Percentiles rank a stretch among this genome's conserved stretches.
Evolutionary conservation across 1,284 basidiomycete genomes (phyloP).

Genomic region (Cryptococcus depauperatus): DNA sequence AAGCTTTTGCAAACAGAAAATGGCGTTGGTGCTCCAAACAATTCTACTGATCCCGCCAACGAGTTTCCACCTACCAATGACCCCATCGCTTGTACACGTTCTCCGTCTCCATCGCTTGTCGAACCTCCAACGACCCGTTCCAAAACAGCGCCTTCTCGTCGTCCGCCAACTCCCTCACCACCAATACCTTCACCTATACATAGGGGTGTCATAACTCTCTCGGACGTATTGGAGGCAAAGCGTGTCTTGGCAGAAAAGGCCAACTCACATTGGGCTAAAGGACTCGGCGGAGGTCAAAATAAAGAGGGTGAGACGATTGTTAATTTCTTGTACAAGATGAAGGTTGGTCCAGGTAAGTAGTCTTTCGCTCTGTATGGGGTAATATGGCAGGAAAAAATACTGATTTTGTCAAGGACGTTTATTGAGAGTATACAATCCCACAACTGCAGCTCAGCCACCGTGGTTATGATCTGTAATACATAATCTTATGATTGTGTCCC

Average conservation of each 20-base stretch:
- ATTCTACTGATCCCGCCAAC: too few species aligned
- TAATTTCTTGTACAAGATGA: slow-evolving; percentile 44
- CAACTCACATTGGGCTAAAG: slow-evolving; percentile 42
- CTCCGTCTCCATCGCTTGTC: background rate
- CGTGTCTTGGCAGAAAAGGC: slow-evolving; percentile 41
- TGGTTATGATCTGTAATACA: slow-evolving; percentile 3
- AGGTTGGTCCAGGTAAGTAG: slow-evolving; percentile 41
- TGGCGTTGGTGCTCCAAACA: too few species aligned
- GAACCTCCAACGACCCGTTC: slow-evolving; percentile 37
- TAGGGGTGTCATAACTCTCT: slow-evolving; percentile 37
- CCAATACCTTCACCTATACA: slow-evolving; percentile 16
- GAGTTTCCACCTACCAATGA: too few species aligned
- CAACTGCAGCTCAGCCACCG: slow-evolving; percentile 4
- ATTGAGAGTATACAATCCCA: slow-evolving; percentile 38
- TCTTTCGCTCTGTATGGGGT: background rate
- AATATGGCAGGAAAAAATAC: background rate
- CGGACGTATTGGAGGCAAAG: slow-evolving; percentile 35
- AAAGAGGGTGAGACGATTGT: slow-evolving; percentile 43
- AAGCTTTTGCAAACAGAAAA: too few species aligned
- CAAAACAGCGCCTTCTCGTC: slow-evolving; percentile 32
- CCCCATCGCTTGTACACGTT: too few species aligned
- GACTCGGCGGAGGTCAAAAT: slow-evolving; percentile 43
- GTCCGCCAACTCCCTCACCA: slow-evolving; percentile 9
- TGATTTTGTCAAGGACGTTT: slow-evolving; percentile 23
- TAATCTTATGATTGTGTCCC: too few species aligned